Base-by-base conservation (phyloP, 1,139 yeast species). In the Pichia inconspicua region DNA sequence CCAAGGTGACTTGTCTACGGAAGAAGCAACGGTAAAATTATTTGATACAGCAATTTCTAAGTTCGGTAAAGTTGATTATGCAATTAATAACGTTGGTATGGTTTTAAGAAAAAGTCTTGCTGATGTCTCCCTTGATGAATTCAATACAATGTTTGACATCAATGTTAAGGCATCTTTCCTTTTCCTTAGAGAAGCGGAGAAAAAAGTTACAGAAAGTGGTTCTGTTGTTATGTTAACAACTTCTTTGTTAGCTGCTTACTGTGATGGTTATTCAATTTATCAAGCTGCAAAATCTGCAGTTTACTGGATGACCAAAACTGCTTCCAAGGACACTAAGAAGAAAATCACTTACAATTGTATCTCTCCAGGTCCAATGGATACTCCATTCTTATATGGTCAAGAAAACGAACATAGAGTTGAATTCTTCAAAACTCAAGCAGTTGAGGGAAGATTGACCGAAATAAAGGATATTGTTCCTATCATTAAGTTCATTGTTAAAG, bases 291-390 rank as follows among this genome's bases (percentile, higher is more conserved):
- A 80, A 64, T 75, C 80, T 4, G 74, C 79, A n/a, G 84, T 80
- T 48, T 83, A 78, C 59, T 74, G 70, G 64, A 77, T 76, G 64
- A 62, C 73, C 49, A 77, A 79, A 57, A 66, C 82, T 22, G 75
- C 80, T 15, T 75, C 84, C 15, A 78, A 80, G 63, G 85, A 80
- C 60, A 69, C 77, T 51, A 68, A 66, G 30, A 62, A 67, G 25
- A 72, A 67, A 55, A 75, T 80, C 51, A 69, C 78, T 11, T 82
- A 76, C 57, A 78, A 76, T 58, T 70, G 75, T 57, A 77, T 80
- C 51, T 83, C 84, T 4, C 86, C 85, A 44, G 86, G 85, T 43
- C 85, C 86, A 42, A 80, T 80, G 84, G 84, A 80, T 58, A 80
- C 85, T 25, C 84, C 84, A 48, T 80, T 80, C 67, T 73, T 80